A percentile compares a stretch with the other conserved stretches of the same genome.
Conservation (phyloP, 2,329 filamentous ascomycete genomes). For the Penicillium sp. region DNA sequence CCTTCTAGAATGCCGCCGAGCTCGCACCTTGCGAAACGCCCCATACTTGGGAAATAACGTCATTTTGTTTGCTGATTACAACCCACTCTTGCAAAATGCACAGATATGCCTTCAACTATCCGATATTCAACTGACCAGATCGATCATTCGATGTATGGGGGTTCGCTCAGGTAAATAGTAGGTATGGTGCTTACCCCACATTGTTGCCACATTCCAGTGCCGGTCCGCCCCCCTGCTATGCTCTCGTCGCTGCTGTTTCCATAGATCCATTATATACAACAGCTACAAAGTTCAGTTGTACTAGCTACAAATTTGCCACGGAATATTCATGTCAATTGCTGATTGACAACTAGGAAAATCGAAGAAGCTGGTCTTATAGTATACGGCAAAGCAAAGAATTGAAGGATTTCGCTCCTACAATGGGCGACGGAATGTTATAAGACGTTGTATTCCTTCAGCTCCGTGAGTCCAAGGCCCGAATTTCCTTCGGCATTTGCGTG, state of each 20-base stretch:
- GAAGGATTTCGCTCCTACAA: neutral
- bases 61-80: no score
- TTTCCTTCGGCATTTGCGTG: no score
- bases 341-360: no score
- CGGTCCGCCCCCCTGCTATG: neutral
- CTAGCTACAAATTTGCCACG: neutral
- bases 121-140: neutral
- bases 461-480: slow-evolving; percentile 42
- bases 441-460: slow-evolving; percentile 37
- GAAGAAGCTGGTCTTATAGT: neutral
- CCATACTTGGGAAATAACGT: no score
- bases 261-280: no score
- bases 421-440: neutral
- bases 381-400: no score
- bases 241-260: no score
- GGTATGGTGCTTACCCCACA: neutral
- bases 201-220: neutral
- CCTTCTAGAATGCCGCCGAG: neutral
- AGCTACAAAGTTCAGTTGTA: no score
- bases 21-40: neutral
- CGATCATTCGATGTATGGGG: neutral
- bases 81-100: no score
- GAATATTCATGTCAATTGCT: neutral
- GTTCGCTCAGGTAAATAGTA: neutral
- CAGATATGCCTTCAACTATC: no score